Evolutionary conservation across 148 eudicot genomes (phyloP).

Genomic region (Talinum fruticosum): DNA sequence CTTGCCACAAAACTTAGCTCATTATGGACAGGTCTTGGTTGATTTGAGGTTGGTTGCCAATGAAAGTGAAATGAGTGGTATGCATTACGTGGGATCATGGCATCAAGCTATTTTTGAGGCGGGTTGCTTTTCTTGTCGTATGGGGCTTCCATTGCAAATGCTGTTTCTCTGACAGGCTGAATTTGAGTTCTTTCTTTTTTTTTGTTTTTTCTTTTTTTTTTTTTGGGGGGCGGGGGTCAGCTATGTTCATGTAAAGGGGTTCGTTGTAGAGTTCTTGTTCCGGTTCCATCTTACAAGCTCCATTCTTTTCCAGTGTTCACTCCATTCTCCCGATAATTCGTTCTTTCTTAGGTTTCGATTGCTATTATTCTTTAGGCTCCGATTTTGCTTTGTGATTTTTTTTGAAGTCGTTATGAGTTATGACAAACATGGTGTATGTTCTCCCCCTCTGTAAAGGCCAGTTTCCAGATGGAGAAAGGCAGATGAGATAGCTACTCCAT

Average conservation of each 20-base stretch:
- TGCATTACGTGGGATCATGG: background rate
- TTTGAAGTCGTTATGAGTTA: too few relatives aligned
- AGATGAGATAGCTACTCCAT: too few relatives aligned
- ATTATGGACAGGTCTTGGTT: constrained; percentile 67
- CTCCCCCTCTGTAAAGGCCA: too few relatives aligned
- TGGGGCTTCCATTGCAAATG: background rate
- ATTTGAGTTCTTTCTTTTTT: background rate
- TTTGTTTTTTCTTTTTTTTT: background rate
- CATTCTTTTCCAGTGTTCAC: background rate
- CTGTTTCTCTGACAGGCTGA: background rate
- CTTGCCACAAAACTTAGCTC: constrained; percentile 84
- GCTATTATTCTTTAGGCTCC: background rate
- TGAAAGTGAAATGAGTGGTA: background rate
- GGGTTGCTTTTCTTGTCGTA: constrained; percentile 6
- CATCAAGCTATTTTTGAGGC: background rate
- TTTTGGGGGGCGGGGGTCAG: background rate
- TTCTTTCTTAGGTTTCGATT: background rate
- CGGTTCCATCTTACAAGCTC: background rate
- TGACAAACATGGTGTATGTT: too few relatives aligned
- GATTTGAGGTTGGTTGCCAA: constrained; percentile 14
- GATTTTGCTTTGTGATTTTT: background rate
- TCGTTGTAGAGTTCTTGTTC: background rate
- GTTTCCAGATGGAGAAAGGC: too few relatives aligned
- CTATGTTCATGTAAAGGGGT: background rate
- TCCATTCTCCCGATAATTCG: background rate